Evolutionary conservation across 306 rosid genomes (phyloP).

Genomic region (Vigna hirtella): DNA sequence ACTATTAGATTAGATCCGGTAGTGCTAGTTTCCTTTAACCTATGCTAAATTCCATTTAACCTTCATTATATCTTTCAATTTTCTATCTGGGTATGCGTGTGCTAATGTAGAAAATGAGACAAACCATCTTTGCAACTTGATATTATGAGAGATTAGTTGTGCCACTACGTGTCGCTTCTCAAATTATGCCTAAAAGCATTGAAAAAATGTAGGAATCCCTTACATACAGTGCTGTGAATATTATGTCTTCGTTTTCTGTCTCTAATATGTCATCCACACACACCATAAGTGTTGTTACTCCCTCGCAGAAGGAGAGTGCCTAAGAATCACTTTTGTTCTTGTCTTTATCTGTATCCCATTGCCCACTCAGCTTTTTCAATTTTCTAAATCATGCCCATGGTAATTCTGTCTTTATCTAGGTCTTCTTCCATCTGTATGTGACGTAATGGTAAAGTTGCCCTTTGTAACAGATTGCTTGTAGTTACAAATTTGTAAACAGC

Average conservation of each 20-base stretch:
- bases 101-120: neutral
- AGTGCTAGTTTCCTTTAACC: slow-evolving; percentile 19
- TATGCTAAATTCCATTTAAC: neutral
- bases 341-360: neutral
- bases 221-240: neutral
- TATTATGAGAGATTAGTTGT: slow-evolving; percentile 17
- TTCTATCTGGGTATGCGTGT: neutral
- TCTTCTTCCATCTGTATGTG: too few relatives aligned
- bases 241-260: neutral
- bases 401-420: too few relatives aligned
- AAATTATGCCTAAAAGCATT: neutral
- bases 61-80: neutral
- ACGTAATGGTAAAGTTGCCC: too few relatives aligned
- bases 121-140: neutral
- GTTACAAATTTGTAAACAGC: too few relatives aligned
- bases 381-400: neutral
- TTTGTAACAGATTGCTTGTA: too few relatives aligned
- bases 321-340: neutral
- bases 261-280: neutral
- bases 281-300: neutral
- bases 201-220: neutral
- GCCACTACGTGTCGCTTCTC: neutral
- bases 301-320: neutral
- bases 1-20: neutral
- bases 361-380: neutral